Evolutionary conservation across 768 basidiomycete species (phyloP).

Genomic region (Lepiota subincarnata): DNA sequence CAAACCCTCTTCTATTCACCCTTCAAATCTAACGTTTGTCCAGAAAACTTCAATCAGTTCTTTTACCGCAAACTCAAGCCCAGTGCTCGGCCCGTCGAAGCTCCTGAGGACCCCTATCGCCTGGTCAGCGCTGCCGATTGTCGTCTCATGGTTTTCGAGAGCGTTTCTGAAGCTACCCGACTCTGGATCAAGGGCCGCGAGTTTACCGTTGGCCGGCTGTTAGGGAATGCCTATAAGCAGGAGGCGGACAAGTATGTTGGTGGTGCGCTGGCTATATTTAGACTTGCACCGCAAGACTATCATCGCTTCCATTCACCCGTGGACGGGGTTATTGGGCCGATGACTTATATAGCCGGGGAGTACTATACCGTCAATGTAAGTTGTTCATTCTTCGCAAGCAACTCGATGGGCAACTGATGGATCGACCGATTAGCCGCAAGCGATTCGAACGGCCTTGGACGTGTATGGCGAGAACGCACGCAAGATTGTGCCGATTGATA

Average conservation of each 20-base stretch:
- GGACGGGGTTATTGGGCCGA: constrained; percentile 76
- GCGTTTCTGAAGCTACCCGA: constrained; percentile 76
- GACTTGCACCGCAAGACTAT: constrained; percentile 92
- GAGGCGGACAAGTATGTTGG: constrained; percentile 70
- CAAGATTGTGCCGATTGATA: constrained; percentile 90
- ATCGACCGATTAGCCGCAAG: constrained; percentile 64
- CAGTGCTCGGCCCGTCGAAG: constrained; percentile 70
- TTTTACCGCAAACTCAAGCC: constrained; percentile 90
- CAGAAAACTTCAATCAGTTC: constrained; percentile 92
- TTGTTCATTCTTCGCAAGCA: constrained; percentile 8
- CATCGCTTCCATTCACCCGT: constrained; percentile 92
- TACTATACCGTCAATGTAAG: constrained; percentile 94
- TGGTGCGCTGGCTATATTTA: constrained; percentile 85
- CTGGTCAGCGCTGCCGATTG: constrained; percentile 93
- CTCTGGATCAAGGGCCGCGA: constrained; percentile 98
- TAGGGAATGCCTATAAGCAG: constrained; percentile 73
- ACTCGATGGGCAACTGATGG: constrained; percentile 1
- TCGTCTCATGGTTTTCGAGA: constrained; percentile 92
- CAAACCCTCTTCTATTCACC: not conserved
- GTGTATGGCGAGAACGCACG: constrained; percentile 94
- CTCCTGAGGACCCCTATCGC: constrained; percentile 67
- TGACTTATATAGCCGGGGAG: constrained; percentile 82
- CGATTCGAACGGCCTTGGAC: constrained; percentile 83
- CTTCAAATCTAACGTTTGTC: not conserved
- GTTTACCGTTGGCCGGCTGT: constrained; percentile 74